phyloP scores from a whole-genome alignment of 257 asterid species.

The Jasminum sambac region DNA sequence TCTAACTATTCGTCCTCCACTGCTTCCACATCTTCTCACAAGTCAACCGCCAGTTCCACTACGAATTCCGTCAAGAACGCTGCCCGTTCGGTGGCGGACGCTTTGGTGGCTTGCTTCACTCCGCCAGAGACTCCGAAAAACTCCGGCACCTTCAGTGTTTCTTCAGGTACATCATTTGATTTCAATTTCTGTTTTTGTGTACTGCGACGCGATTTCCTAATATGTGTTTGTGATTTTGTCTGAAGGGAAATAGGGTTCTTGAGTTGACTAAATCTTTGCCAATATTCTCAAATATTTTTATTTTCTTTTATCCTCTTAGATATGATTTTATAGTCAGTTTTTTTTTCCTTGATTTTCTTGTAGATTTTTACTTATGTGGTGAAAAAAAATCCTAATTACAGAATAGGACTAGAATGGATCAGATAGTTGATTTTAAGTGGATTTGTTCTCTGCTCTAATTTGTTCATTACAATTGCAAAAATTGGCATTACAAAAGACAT shows the following conservation, averaged over 20 bases:
- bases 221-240: background rate
- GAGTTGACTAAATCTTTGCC: background rate
- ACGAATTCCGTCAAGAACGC: constrained; percentile 37
- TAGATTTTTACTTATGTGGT: background rate
- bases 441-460: background rate
- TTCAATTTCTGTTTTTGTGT: background rate
- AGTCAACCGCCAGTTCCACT: constrained; percentile 39
- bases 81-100: constrained; percentile 54
- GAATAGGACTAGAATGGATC: constrained; percentile 9
- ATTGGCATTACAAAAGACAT: background rate
- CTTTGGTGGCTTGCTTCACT: constrained; percentile 61
- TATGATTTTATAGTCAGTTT: background rate
- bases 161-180: constrained; percentile 44
- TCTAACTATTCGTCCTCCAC: constrained; percentile 37
- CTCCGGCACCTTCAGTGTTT: constrained; percentile 37
- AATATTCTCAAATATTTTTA: background rate
- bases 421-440: background rate
- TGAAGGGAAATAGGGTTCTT: background rate
- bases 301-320: background rate
- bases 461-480: background rate
- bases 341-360: background rate
- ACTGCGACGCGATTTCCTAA: background rate
- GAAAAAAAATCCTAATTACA: background rate
- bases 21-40: constrained; percentile 44
- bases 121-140: constrained; percentile 49